Evolutionary conservation across 441 rosid species (phyloP).

Genomic region (Jatropha multifida): DNA sequence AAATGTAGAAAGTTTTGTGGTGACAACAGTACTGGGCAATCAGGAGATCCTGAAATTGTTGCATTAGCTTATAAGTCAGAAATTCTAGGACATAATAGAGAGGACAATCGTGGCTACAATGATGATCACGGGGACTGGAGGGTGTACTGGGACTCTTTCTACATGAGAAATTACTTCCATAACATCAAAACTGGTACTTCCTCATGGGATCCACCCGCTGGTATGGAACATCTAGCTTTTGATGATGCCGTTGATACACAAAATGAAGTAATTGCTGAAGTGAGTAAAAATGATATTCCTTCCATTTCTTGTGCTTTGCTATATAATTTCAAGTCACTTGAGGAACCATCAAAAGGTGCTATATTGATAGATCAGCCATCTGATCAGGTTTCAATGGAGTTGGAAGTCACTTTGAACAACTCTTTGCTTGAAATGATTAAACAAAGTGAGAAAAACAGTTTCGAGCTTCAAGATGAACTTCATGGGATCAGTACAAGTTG

Average conservation of each 20-base stretch:
- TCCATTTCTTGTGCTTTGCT: constrained; percentile 25
- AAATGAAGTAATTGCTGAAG: constrained; percentile 37
- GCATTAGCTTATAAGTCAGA: constrained; percentile 29
- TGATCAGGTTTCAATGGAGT: constrained; percentile 22
- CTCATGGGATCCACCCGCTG: constrained; percentile 72
- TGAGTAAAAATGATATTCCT: constrained; percentile 27
- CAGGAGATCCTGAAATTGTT: constrained; percentile 28
- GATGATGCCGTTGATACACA: constrained; percentile 25
- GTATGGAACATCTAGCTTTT: constrained; percentile 56
- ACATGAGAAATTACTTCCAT: constrained; percentile 65
- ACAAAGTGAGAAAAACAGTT: constrained; percentile 14
- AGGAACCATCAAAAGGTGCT: constrained; percentile 25
- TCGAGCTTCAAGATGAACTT: constrained; percentile 30
- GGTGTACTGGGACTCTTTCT: constrained; percentile 70
- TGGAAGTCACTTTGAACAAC: constrained; percentile 19
- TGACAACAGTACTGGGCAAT: constrained; percentile 21
- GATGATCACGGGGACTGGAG: constrained; percentile 58
- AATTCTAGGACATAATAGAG: constrained; percentile 25
- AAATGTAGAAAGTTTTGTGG: constrained; percentile 19
- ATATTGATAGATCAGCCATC: constrained; percentile 33
- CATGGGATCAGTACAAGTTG: constrained; percentile 23
- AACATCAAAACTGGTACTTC: constrained; percentile 58
- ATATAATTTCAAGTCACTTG: constrained; percentile 16
- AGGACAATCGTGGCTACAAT: constrained; percentile 24
- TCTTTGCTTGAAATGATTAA: constrained; percentile 19